Conservation (phyloP, 495 filamentous ascomycete genomes). For the Trichoderma parareesei region DNA sequence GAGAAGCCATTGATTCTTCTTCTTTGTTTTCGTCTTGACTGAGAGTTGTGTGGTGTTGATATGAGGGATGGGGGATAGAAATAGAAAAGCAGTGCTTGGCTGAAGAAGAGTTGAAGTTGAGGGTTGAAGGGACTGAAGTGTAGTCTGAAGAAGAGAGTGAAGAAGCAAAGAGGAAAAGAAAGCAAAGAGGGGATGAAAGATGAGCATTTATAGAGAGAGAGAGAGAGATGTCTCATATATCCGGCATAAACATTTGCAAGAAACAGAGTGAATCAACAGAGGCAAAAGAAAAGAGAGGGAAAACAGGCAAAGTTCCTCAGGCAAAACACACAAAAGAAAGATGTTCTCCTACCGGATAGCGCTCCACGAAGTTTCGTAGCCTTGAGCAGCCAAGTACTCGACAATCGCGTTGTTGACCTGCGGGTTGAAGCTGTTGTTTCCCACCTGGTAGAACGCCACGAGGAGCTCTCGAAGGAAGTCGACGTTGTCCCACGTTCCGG, state of each 20-base stretch:
- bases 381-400: neutral
- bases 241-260: no score
- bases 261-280: neutral
- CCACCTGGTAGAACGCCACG: neutral
- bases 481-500: neutral
- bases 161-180: neutral
- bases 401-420: conserved; percentile 3
- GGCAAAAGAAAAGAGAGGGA: neutral
- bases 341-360: conserved; percentile 17
- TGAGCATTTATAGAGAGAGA: no score
- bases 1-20: neutral
- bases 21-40: no score
- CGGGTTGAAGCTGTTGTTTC: neutral
- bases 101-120: neutral
- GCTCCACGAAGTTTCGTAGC: conserved; percentile 15
- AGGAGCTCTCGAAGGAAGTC: conserved; percentile 4
- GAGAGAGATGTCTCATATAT: no score
- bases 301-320: neutral
- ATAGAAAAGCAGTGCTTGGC: neutral
- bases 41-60: no score
- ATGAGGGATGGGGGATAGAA: neutral
- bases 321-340: neutral
- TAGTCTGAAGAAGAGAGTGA: neutral
- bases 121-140: neutral
- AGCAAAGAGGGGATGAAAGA: no score